These are phyloP conservation scores for Saccharomyces kudriavzevii DNA, from an alignment of 805 yeast genomes.

Conservation along the genomic window DNA sequence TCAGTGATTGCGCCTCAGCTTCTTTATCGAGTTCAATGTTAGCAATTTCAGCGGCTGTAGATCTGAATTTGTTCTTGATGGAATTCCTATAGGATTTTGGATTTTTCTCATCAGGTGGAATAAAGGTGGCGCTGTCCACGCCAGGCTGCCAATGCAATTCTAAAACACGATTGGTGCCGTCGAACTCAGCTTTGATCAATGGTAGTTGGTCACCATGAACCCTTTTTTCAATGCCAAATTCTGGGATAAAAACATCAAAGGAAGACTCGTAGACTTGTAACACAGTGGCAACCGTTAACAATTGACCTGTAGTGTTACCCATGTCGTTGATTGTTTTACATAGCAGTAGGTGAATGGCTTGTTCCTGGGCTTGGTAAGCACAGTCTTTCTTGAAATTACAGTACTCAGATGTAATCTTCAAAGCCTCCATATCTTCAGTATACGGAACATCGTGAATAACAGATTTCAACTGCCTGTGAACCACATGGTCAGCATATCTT, in stretches of 20 bases:
- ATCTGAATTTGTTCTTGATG: constrained; percentile 67
- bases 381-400: constrained; percentile 95
- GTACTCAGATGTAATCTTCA: constrained; percentile 80
- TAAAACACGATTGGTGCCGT: constrained; percentile 53
- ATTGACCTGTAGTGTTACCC: constrained; percentile 65
- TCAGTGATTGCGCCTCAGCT: constrained; percentile 17
- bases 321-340: constrained; percentile 78
- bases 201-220: constrained; percentile 98
- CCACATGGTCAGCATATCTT: constrained; percentile 86
- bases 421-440: constrained; percentile 52
- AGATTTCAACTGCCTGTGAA: constrained; percentile 81
- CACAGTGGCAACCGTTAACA: constrained; percentile 78
- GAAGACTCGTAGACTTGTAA: constrained; percentile 92
- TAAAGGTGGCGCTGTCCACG: constrained; percentile 82
- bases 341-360: constrained; percentile 77
- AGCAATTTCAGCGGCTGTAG: constrained; percentile 68
- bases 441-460: constrained; percentile 42
- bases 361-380: constrained; percentile 88
- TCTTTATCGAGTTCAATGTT: constrained; percentile 31
- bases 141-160: constrained; percentile 90
- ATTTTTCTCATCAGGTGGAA: constrained; percentile 84
- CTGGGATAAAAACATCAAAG: constrained; percentile 87
- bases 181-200: constrained; percentile 84
- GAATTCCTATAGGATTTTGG: constrained; percentile 70
- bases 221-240: constrained; percentile 88